Evolutionary conservation across 805 yeast species (phyloP).

Genomic region (Danielozyma ontarioensis): DNA sequence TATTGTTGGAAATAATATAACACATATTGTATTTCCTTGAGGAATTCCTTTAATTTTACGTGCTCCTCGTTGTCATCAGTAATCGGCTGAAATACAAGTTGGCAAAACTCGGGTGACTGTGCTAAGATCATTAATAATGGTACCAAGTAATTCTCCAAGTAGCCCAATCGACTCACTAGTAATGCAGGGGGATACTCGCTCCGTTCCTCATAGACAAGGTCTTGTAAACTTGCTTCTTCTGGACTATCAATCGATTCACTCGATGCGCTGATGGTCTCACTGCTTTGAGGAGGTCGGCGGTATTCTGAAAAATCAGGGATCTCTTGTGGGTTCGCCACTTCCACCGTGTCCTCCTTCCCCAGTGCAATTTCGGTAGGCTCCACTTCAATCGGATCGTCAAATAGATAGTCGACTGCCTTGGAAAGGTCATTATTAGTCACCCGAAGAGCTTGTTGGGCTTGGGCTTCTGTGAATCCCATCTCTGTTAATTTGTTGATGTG

Average conservation of each 20-base stretch:
- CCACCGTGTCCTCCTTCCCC: slow-evolving; percentile 25
- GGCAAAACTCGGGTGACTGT: slow-evolving; percentile 29
- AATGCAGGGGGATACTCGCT: slow-evolving; percentile 23
- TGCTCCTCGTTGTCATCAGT: background rate
- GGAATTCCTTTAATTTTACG: background rate
- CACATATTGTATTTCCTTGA: background rate
- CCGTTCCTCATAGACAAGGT: background rate
- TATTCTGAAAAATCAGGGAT: slow-evolving; percentile 22
- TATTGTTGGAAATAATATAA: slow-evolving; percentile 7
- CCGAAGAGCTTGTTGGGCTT: background rate
- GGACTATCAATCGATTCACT: too few relatives aligned
- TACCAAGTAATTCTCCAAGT: slow-evolving; percentile 36
- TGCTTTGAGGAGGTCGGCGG: background rate
- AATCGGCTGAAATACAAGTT: slow-evolving; percentile 13
- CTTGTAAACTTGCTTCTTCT: too few relatives aligned
- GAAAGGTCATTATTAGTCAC: slow-evolving; percentile 23
- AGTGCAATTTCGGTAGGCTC: too few relatives aligned
- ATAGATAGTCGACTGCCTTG: slow-evolving; percentile 31
- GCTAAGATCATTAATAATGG: slow-evolving; percentile 37
- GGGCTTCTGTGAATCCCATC: background rate
- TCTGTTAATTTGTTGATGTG: background rate
- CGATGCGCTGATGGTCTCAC: background rate
- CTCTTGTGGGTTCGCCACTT: slow-evolving; percentile 23
- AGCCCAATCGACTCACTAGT: slow-evolving; percentile 25
- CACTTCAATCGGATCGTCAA: slow-evolving; percentile 21